Evolutionary conservation across 139 green algal species (phyloP).

Genomic region (Gonium pectorale): DNA sequence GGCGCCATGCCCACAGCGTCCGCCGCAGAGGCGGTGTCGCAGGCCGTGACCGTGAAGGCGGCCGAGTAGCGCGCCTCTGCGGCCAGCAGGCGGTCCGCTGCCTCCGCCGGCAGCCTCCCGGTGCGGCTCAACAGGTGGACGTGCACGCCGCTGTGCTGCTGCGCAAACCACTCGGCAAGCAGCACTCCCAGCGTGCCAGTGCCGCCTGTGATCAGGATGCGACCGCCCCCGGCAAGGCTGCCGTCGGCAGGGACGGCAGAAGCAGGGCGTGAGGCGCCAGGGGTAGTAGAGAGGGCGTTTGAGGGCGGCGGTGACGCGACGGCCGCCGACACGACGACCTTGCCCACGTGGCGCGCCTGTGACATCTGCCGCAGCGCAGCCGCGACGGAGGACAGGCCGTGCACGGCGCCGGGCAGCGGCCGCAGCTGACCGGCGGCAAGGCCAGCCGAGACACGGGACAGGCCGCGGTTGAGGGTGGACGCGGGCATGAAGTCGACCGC

Average conservation of each 20-base stretch:
- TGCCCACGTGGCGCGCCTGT: constrained; percentile 82
- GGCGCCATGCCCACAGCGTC: not conserved
- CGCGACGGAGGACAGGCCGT: constrained; percentile 52
- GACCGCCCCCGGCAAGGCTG: not conserved
- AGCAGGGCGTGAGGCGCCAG: not conserved
- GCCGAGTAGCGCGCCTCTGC: not conserved
- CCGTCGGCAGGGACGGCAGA: not conserved
- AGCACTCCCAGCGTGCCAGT: constrained; percentile 73
- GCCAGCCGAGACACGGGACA: constrained; percentile 65
- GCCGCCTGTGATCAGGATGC: constrained; percentile 72
- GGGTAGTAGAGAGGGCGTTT: too few relatives aligned
- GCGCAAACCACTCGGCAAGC: constrained; percentile 62
- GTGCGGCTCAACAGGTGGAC: constrained; percentile 40
- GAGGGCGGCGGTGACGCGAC: not conserved
- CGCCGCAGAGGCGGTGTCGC: not conserved
- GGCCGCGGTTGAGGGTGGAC: constrained; percentile 53
- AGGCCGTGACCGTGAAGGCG: constrained; percentile 15
- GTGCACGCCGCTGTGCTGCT: constrained; percentile 30
- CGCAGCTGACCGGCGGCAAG: constrained; percentile 42
- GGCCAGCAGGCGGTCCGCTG: not conserved
- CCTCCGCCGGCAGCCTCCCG: constrained; percentile 1
- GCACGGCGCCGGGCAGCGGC: constrained; percentile 50
- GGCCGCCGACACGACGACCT: constrained; percentile 73
- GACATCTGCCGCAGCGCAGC: constrained; percentile 70
- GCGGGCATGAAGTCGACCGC: constrained; percentile 88